phyloP scores from a whole-genome alignment of 176 grass and related monocot genomes.

The Oryza nivara region DNA sequence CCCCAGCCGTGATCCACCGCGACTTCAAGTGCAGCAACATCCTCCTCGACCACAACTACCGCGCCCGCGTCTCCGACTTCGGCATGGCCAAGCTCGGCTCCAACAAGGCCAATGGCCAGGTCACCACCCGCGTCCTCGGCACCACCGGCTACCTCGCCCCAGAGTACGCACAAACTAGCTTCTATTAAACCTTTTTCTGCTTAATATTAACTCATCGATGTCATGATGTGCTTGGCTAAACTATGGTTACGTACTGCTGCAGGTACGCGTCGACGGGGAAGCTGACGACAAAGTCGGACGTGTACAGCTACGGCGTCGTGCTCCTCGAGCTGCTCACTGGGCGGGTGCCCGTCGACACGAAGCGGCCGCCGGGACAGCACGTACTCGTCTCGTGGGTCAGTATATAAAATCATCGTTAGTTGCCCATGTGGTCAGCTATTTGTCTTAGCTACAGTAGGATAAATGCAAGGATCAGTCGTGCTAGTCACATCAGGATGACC shows the following conservation, averaged over 20 bases:
- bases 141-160: constrained; percentile 98
- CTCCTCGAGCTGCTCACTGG: constrained; percentile 91
- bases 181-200: neutral
- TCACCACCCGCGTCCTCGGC: constrained; percentile 90
- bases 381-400: constrained; percentile 95
- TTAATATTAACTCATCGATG: neutral
- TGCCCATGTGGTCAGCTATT: neutral
- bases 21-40: constrained; percentile 94
- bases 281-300: constrained; percentile 96
- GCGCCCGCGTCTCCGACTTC: constrained; percentile 83
- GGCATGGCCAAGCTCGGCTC: constrained; percentile 96
- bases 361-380: constrained; percentile 77
- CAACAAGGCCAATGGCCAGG: constrained; percentile 86
- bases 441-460: neutral
- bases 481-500: neutral
- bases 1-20: constrained; percentile 89
- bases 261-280: constrained; percentile 97
- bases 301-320: constrained; percentile 92
- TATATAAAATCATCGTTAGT: neutral
- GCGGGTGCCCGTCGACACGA: constrained; percentile 76
- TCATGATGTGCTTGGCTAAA: neutral
- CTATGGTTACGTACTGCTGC: neutral
- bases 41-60: constrained; percentile 74
- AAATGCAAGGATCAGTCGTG: neutral
- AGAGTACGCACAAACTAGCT: constrained; percentile 39